Percentiles rank a stretch among this genome's conserved stretches.
Evolutionary conservation across 805 yeast genomes (phyloP).

Genomic region (Ogataea kodamae): DNA sequence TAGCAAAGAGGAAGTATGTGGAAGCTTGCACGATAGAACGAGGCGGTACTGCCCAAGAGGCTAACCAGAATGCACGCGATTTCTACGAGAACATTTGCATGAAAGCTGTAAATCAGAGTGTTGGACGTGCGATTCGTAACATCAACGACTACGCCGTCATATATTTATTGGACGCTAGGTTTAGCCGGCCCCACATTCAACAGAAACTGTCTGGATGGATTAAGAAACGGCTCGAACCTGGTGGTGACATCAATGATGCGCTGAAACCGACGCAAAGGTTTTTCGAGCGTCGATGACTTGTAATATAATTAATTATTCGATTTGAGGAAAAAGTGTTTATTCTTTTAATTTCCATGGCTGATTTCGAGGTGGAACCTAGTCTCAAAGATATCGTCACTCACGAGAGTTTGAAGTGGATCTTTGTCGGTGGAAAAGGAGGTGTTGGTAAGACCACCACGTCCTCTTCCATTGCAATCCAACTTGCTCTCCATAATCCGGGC

Average conservation of each 20-base stretch:
- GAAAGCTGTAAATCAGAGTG: slow-evolving; percentile 88
- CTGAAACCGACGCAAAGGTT: slow-evolving; percentile 9
- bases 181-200: slow-evolving; percentile 40
- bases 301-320: slow-evolving; percentile 1
- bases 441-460: slow-evolving; percentile 99
- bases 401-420: slow-evolving; percentile 86
- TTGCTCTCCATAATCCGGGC: slow-evolving; percentile 75
- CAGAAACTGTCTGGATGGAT: slow-evolving; percentile 76
- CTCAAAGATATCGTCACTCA: slow-evolving; percentile 59
- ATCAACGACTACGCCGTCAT: slow-evolving; percentile 75
- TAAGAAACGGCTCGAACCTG: slow-evolving; percentile 32
- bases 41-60: slow-evolving; percentile 47
- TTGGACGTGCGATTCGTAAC: slow-evolving; percentile 90
- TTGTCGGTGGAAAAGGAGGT: slow-evolving; percentile 99
- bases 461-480: slow-evolving; percentile 89
- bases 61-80: slow-evolving; percentile 45
- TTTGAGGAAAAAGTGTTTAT: background rate
- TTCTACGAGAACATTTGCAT: slow-evolving; percentile 83
- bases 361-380: slow-evolving; percentile 67
- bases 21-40: slow-evolving; percentile 45
- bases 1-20: slow-evolving; percentile 65
- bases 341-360: slow-evolving; percentile 30
- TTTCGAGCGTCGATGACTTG: slow-evolving; percentile 9
- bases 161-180: slow-evolving; percentile 67
- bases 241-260: slow-evolving; percentile 9